Evolutionary conservation across 1,139 yeast genomes (phyloP), one percentile per base, ranked within the genome.

Genomic region (Geotrichum citri-aurantii): DNA sequence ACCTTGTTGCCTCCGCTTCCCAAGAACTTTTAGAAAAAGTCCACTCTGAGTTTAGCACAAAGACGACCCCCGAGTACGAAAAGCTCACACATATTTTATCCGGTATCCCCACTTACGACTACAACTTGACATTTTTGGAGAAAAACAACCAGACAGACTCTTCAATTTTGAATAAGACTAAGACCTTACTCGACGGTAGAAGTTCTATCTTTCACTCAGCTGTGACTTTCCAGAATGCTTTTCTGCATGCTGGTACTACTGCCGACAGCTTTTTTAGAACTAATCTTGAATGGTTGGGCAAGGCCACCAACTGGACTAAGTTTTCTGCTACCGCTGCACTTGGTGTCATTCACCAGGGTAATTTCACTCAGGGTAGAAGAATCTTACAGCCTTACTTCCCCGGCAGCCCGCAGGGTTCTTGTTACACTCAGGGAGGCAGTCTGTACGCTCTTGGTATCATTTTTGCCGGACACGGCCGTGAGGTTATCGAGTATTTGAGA

Each of bases 221-320:
- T 3, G 92, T 93, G 53, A 90, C 98, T 50, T 92, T 93, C 73
- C 86, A 95, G 58, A 93, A 91, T 69, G 98, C 97, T 0, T 91
- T 90, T 69, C 82, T 92, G 83, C 97, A 92, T 73, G 92, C 95
- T 37, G 99, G 99, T 63, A 95, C 99, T 11, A 90, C 98, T 24
- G 95, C 91, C 67, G 98, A 93, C 72, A 84, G 93, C 1, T 93
- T 93, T 69, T 88, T 93, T 74, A 81, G 97, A 72, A 82, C 88
- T 55, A 93, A 93, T 70, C 79, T 92, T 66, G 97, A 93, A 69
- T 95, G 98, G 98, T 79, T 93, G 65, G 96, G 96, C 46, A 90
- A 91, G 75, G 98, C 99, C 12, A 86, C 95, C 55, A 92, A 92
- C 74, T 93, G 99, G 99, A 92, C 97, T 8, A 93, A 93, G 71